Evolutionary conservation across 2,329 filamentous ascomycete genomes (phyloP).

Genomic region (Fusarium subglutinans): DNA sequence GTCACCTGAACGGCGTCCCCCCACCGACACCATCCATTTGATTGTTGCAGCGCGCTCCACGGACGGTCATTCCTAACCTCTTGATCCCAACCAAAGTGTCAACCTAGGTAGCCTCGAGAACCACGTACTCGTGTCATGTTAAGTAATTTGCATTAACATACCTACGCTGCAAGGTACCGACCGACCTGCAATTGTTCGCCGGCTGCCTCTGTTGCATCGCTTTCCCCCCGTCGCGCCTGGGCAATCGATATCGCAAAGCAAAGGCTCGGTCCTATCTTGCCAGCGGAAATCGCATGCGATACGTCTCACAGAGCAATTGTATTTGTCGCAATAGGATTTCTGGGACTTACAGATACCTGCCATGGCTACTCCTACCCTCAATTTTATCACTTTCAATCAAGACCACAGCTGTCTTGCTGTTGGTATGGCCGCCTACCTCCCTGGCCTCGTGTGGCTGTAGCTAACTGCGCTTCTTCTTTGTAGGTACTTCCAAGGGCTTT

Average conservation of each 20-base stretch:
- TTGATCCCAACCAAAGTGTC: conserved; percentile 28
- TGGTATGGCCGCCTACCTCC: conserved; percentile 63
- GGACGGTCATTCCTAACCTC: conserved; percentile 35
- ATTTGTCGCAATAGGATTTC: not conserved
- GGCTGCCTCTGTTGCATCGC: conserved; percentile 1
- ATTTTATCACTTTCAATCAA: conserved; percentile 99
- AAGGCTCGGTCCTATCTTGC: not conserved
- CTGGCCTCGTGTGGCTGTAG: conserved; percentile 7
- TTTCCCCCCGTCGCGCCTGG: not conserved
- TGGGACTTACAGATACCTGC: conserved; percentile 32
- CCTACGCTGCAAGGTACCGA: conserved; percentile 2
- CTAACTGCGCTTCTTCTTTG: conserved; percentile 7
- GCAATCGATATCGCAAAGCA: not conserved
- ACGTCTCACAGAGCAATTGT: not conserved
- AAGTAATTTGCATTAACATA: conserved; percentile 9
- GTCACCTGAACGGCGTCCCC: not conserved
- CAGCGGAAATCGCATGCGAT: not conserved
- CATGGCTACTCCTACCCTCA: conserved; percentile 80
- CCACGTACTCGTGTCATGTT: conserved; percentile 18
- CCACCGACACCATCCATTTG: conserved; percentile 1
- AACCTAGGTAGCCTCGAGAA: conserved; percentile 7
- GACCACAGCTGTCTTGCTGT: conserved; percentile 98
- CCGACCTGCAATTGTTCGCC: not conserved
- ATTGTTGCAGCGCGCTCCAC: conserved; percentile 13
- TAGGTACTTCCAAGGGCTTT: conserved; percentile 92